These are phyloP conservation scores for Camelina sativa DNA, from an alignment of 345 rosid genomes.

Conservation along the genomic window DNA sequence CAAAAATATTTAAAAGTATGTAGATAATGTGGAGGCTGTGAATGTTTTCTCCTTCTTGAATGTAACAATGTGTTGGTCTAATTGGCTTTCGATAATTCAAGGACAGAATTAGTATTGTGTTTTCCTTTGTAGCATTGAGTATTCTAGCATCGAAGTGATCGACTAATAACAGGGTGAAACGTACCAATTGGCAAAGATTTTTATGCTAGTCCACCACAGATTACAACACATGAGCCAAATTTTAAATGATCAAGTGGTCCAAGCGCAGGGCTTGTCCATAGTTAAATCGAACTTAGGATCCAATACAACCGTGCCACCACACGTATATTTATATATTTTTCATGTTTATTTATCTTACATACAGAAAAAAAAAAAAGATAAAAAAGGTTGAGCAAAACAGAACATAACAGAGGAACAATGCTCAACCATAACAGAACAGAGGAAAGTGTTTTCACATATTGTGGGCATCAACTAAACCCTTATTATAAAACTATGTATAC, in stretches of 20 bases:
- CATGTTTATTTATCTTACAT: background rate
- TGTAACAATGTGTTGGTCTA: background rate
- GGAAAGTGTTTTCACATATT: constrained; percentile 11
- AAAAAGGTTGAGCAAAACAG: constrained; percentile 3
- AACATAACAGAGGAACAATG: constrained; percentile 1
- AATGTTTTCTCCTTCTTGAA: background rate
- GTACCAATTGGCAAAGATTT: too few species aligned
- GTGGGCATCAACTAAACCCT: background rate
- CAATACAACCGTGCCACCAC: background rate
- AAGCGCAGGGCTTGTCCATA: background rate
- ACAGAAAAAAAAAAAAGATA: background rate
- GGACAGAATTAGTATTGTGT: background rate
- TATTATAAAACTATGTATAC: background rate
- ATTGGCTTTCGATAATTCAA: background rate
- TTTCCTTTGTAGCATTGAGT: background rate
- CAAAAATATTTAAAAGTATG: background rate
- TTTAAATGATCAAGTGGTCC: background rate
- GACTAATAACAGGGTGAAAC: too few species aligned
- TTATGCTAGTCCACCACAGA: too few species aligned
- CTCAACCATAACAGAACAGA: constrained; percentile 6
- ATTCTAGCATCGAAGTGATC: too few species aligned
- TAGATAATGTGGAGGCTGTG: background rate
- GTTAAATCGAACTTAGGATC: background rate
- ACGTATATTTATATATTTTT: background rate
- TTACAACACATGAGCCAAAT: background rate